A percentile compares a stretch with the other conserved stretches of the same genome.
Evolutionary conservation across 129 eudicot genomes (phyloP).

Genomic region (Calendula officinalis): DNA sequence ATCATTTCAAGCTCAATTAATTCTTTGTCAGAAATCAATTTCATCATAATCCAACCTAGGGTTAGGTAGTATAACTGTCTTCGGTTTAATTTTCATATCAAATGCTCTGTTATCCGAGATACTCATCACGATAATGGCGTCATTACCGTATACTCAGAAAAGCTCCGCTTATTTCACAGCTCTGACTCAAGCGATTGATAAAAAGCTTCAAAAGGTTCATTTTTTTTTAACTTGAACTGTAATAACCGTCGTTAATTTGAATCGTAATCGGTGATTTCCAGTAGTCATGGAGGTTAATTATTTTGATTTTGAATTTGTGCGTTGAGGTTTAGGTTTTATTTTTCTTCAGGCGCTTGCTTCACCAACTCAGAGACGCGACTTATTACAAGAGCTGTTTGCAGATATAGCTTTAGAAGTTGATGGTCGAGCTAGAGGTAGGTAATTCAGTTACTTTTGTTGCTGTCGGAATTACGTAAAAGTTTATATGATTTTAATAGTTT

Average conservation of each 20-base stretch:
- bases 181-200: conserved; percentile 67
- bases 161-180: conserved; percentile 75
- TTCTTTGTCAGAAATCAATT: neutral
- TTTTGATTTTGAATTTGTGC: conserved; percentile 2
- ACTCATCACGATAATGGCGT: conserved; percentile 9
- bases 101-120: conserved; percentile 11
- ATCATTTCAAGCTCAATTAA: neutral
- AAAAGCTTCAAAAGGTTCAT: conserved; percentile 59
- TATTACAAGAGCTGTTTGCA: conserved; percentile 76
- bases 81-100: neutral
- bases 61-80: neutral
- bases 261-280: neutral
- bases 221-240: neutral
- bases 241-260: neutral
- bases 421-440: conserved; percentile 82
- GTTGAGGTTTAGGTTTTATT: conserved; percentile 9
- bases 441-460: neutral
- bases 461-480: conserved; percentile 2
- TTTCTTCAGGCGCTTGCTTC: conserved; percentile 64
- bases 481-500: too few relatives aligned
- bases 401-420: conserved; percentile 87
- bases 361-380: conserved; percentile 69
- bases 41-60: conserved; percentile 3
- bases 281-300: neutral
- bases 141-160: conserved; percentile 37